phyloP scores from a whole-genome alignment of 305 asterid genomes.

The Withania somnifera region DNA sequence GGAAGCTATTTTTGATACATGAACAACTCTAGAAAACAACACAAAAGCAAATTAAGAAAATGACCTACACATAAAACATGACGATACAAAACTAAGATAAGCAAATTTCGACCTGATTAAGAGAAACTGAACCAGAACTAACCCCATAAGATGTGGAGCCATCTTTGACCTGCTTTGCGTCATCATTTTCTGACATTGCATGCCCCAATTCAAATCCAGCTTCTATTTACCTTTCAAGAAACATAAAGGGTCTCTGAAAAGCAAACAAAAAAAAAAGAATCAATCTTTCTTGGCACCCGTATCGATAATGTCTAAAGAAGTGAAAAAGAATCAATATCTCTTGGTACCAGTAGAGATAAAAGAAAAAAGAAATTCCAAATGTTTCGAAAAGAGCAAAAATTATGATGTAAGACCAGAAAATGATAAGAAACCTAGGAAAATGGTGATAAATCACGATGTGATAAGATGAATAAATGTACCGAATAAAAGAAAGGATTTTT shows the following conservation, averaged over 20 bases:
- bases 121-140: constrained; percentile 17
- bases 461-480: too few relatives aligned
- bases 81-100: not conserved
- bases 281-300: not conserved
- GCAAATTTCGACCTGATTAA: constrained; percentile 27
- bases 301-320: not conserved
- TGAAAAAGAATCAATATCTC: not conserved
- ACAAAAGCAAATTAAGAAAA: not conserved
- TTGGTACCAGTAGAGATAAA: not conserved
- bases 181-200: constrained; percentile 43
- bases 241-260: not conserved
- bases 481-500: constrained; percentile 9
- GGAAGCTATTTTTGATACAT: not conserved
- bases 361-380: too few relatives aligned
- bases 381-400: too few relatives aligned
- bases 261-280: not conserved
- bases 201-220: constrained; percentile 14
- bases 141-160: constrained; percentile 36
- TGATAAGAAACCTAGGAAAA: constrained; percentile 6
- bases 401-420: not conserved
- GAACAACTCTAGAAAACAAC: not conserved
- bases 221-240: not conserved
- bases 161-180: constrained; percentile 10
- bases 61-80: not conserved
- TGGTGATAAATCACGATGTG: too few relatives aligned